Conservation (phyloP, 2,329 filamentous ascomycete species). For the Lasiodiplodia hormozganensis region DNA sequence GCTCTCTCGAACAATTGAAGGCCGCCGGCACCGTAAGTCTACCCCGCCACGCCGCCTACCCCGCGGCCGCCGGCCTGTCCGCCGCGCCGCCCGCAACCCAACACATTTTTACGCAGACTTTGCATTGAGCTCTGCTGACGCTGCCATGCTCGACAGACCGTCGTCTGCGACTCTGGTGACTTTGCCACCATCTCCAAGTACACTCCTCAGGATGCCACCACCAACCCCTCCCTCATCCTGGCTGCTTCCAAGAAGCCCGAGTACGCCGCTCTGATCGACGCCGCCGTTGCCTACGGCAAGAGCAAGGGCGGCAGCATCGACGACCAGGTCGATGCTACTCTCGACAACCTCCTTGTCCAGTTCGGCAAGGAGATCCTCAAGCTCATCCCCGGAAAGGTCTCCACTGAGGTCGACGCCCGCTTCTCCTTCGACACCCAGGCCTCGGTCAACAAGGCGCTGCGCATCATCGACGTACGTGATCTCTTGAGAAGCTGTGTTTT, state of each 20-base stretch:
- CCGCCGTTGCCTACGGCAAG: constrained; percentile 87
- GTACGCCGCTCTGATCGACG: constrained; percentile 90
- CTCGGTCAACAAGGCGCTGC: constrained; percentile 92
- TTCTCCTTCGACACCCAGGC: constrained; percentile 95
- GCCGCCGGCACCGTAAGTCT: constrained; percentile 88
- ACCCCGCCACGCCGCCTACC: constrained; percentile 36
- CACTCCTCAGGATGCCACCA: constrained; percentile 99
- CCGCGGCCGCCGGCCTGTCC: constrained; percentile 26
- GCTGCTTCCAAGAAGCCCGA: constrained; percentile 98
- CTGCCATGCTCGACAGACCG: constrained; percentile 64
- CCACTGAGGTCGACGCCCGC: constrained; percentile 94
- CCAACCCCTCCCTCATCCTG: constrained; percentile 98
- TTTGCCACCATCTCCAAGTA: constrained; percentile 93
- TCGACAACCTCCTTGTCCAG: constrained; percentile 94
- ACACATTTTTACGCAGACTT: constrained; percentile 14
- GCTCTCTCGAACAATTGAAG: constrained; percentile 96
- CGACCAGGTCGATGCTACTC: constrained; percentile 83
- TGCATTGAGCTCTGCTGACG: constrained; percentile 30
- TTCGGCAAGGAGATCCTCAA: constrained; percentile 98
- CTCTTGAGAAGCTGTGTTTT: background rate
- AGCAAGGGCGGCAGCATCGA: constrained; percentile 70
- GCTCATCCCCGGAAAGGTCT: constrained; percentile 98
- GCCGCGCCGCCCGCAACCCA: constrained; percentile 26
- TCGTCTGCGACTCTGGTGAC: constrained; percentile 95
- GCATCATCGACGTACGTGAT: constrained; percentile 85